Evolutionary conservation across 495 filamentous ascomycete species (phyloP).

Genomic region (Cetradonia linearis): DNA sequence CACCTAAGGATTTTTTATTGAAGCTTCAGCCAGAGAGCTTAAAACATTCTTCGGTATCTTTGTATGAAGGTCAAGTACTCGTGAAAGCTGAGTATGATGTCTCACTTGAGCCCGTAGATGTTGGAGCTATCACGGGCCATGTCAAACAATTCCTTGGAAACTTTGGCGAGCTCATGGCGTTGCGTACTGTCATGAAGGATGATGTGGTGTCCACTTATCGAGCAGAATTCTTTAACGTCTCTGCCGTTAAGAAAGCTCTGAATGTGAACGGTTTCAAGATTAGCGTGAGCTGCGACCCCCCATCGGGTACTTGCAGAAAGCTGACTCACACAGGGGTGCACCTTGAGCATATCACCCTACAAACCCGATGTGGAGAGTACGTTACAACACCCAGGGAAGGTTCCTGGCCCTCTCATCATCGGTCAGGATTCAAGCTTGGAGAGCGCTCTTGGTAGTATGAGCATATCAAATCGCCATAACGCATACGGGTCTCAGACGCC

Average conservation of each 20-base stretch:
- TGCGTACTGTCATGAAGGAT: conserved; percentile 32
- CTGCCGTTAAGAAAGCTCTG: conserved; percentile 31
- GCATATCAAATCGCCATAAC: conserved; percentile 4
- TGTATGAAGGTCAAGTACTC: conserved; percentile 44
- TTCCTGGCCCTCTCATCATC: conserved; percentile 20
- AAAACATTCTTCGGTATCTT: conserved; percentile 18
- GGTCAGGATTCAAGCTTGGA: conserved; percentile 19
- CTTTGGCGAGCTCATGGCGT: conserved; percentile 46
- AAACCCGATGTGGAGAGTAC: conserved; percentile 8
- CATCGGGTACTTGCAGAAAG: conserved; percentile 8
- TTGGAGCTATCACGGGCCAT: conserved; percentile 17
- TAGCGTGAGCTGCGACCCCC: conserved; percentile 33
- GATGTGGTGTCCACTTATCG: conserved; percentile 31
- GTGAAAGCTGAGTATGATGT: conserved; percentile 33
- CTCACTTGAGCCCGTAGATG: conserved; percentile 18
- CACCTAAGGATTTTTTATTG: conserved; percentile 33
- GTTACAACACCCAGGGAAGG: neutral
- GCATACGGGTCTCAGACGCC: conserved; percentile 7
- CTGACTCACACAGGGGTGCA: conserved; percentile 23
- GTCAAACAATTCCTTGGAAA: conserved; percentile 40
- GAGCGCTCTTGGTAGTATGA: conserved; percentile 15
- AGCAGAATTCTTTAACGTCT: conserved; percentile 47
- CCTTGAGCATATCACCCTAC: conserved; percentile 22
- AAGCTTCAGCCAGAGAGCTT: conserved; percentile 22
- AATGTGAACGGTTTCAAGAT: conserved; percentile 38